Evolutionary conservation across 352 stramenopile genomes (phyloP).

Genomic region (Globisporangium spiculum): DNA sequence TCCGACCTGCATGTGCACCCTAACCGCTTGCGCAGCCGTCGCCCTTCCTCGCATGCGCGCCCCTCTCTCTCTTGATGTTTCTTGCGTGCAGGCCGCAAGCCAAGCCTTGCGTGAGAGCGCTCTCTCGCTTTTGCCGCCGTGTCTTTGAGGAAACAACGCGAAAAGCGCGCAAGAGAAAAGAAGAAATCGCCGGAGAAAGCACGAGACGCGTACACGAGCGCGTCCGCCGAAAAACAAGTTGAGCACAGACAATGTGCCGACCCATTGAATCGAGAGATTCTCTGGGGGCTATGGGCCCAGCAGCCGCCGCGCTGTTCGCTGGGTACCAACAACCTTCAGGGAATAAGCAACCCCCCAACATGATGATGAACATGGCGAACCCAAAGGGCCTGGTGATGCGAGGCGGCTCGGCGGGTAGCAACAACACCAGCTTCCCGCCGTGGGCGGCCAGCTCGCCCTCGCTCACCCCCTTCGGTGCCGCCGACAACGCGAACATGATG

Average conservation of each 20-base stretch:
- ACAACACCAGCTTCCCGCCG: slow-evolving; percentile 22
- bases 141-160: slow-evolving; percentile 8
- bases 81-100: not conserved
- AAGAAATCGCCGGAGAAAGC: slow-evolving; percentile 22
- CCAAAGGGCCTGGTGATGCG: slow-evolving; percentile 25
- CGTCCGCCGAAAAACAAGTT: slow-evolving; percentile 18
- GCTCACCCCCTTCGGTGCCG: slow-evolving; percentile 19
- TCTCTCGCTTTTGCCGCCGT: not conserved
- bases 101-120: not conserved
- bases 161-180: slow-evolving; percentile 21
- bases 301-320: slow-evolving; percentile 69
- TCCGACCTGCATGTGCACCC: not conserved
- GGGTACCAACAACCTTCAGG: slow-evolving; percentile 68
- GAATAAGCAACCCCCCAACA: slow-evolving; percentile 21
- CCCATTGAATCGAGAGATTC: slow-evolving; percentile 83
- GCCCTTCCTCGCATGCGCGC: not conserved
- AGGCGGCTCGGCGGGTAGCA: not conserved
- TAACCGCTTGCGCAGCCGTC: too few relatives aligned
- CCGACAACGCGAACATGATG: slow-evolving; percentile 56
- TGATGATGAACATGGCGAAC: slow-evolving; percentile 22
- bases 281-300: slow-evolving; percentile 72
- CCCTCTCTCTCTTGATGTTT: not conserved
- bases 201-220: not conserved
- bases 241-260: slow-evolving; percentile 58
- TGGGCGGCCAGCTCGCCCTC: slow-evolving; percentile 30